These are phyloP conservation scores for Kluyveromyces wickerhamii DNA, from an alignment of 805 yeast species.

Conservation along the genomic window DNA sequence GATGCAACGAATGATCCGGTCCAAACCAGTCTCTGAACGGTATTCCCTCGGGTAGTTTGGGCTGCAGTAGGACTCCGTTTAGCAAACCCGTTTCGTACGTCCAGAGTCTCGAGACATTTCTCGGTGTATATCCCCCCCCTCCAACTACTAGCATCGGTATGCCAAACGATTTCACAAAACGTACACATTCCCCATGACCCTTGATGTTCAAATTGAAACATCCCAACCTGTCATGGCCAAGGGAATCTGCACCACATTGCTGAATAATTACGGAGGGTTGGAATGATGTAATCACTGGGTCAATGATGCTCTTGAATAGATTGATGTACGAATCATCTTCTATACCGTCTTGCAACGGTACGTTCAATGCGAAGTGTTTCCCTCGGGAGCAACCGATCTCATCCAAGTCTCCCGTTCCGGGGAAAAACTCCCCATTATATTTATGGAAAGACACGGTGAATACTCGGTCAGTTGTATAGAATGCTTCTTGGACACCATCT, in stretches of 20 bases:
- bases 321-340: constrained; percentile 81
- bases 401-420: constrained; percentile 91
- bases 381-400: constrained; percentile 89
- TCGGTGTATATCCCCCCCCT: constrained; percentile 97
- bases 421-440: constrained; percentile 88
- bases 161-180: constrained; percentile 79
- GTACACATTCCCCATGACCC: constrained; percentile 95
- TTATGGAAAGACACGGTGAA: constrained; percentile 96
- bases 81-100: constrained; percentile 88
- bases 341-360: constrained; percentile 91
- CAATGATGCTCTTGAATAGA: constrained; percentile 75
- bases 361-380: constrained; percentile 78
- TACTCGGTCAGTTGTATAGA: constrained; percentile 88
- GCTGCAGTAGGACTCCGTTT: constrained; percentile 66
- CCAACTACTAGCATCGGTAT: constrained; percentile 87
- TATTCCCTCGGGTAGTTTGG: constrained; percentile 63
- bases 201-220: constrained; percentile 86
- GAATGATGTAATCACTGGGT: constrained; percentile 83
- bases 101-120: constrained; percentile 93
- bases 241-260: constrained; percentile 96
- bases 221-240: constrained; percentile 89
- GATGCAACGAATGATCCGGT: constrained; percentile 87
- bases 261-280: constrained; percentile 91
- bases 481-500: constrained; percentile 97
- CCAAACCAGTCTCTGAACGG: constrained; percentile 81